Base-by-base conservation (phyloP, 2,329 filamentous ascomycete species). In the Diaporthe amygdali region DNA sequence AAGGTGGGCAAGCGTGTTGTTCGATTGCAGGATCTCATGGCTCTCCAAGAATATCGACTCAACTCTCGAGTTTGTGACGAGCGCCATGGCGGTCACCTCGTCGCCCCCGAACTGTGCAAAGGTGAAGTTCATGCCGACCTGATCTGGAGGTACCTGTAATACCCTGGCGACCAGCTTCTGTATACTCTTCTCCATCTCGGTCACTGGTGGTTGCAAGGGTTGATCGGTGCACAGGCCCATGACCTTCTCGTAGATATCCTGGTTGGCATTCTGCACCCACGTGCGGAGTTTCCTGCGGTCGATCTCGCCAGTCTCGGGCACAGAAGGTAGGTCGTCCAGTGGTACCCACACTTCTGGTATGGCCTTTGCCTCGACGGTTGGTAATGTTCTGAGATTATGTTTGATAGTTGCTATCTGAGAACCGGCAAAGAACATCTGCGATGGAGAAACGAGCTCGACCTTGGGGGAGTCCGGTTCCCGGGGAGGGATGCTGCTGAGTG, bases 211-310 rank as follows among this genome's bases (percentile, higher is more conserved):
- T 55, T 79, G 78, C 10, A 82, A 68, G 3, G 76, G 73, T 46
- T 81, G 79, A 41, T 83, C 79, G 10, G 79, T 79, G 30, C 83
- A 81, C 25, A 87, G 77, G 59, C 81, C 81, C 77, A 85, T 81
- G 51, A 88, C 84, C 59, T 83, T 84, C 51, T 82, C 80, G 74
- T 87, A 83, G 30, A 81, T 73, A 34, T 83, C 80, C 66, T 87
- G 82, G 71, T 86, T 85, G 56, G 85, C 82, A 73, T 88, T 88
- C 77, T 88, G 86, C 32, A 84, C 83, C 87, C 87, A 89, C 4
- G 85, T 87, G 71, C 87, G 86, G 52, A 89, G 74, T 69, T 80
- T 81, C 39, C 85, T 80, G 51, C 82, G 79, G 74, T 88, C 81
- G 61, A 82, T 77, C 25, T 81, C 78, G 17, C 83, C 84, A 15